Conservation (phyloP, 2,329 filamentous ascomycete genomes). For the Didymella sp. region DNA sequence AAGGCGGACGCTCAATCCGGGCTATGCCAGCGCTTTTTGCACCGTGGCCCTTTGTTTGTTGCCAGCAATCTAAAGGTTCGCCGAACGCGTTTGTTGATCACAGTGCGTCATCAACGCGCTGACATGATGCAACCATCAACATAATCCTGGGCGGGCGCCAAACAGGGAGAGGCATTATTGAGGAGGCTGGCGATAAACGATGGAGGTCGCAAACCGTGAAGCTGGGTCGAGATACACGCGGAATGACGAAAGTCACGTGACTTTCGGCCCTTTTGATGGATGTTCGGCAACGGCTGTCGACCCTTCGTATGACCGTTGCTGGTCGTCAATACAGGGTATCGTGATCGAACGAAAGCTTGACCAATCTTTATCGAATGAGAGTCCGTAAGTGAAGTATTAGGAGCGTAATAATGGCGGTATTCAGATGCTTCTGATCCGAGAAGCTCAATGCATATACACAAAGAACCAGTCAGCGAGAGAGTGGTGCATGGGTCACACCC, state of each 20-base stretch:
- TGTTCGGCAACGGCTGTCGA: neutral
- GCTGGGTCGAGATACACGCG: neutral
- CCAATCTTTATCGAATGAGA: neutral
- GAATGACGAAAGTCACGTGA: slow-evolving; percentile 6
- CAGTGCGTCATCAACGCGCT: slow-evolving; percentile 20
- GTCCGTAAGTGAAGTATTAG: neutral
- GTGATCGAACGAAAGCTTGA: no score
- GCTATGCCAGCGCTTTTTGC: slow-evolving; percentile 4
- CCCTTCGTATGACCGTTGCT: neutral
- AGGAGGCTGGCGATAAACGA: neutral
- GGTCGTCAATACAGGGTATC: neutral
- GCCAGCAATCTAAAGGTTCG: slow-evolving; percentile 13
- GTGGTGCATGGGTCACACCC: slow-evolving; percentile 29
- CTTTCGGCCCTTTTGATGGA: neutral
- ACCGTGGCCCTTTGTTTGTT: slow-evolving; percentile 15
- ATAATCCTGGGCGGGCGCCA: neutral
- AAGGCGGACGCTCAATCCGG: slow-evolving; percentile 2
- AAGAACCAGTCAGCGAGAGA: neutral
- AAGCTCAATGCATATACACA: neutral
- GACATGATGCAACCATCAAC: slow-evolving; percentile 19
- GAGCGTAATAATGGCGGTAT: neutral
- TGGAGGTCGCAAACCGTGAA: neutral
- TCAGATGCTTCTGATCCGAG: neutral
- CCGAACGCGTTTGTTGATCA: slow-evolving; percentile 23
- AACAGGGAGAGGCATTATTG: neutral